phyloP scores from a whole-genome alignment of 306 rosid species.

The Vicia faba region DNA sequence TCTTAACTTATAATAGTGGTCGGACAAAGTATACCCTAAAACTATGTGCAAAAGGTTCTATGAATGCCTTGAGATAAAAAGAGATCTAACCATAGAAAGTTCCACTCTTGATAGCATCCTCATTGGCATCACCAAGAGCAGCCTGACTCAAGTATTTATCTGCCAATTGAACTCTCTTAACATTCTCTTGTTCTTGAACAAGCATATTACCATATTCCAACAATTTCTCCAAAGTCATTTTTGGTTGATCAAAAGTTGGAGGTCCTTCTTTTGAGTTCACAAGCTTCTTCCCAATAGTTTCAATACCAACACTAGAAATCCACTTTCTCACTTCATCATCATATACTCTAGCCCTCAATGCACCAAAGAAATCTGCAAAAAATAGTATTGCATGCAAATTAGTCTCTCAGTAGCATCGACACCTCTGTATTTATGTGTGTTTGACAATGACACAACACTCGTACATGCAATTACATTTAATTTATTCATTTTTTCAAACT shows the following conservation, averaged over 20 bases:
- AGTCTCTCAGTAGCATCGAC: background rate
- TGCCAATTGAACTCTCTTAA: conserved; percentile 78
- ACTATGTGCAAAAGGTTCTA: too few species aligned
- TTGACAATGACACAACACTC: too few species aligned
- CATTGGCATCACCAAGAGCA: conserved; percentile 79
- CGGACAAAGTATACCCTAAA: background rate
- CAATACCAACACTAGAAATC: conserved; percentile 56
- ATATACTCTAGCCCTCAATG: conserved; percentile 69
- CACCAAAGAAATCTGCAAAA: conserved; percentile 73
- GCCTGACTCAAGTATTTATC: conserved; percentile 74
- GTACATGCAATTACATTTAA: too few species aligned
- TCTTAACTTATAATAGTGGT: background rate
- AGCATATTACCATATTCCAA: conserved; percentile 75
- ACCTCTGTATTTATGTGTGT: too few species aligned
- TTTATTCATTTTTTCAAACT: too few species aligned
- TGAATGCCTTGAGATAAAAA: conserved; percentile 1
- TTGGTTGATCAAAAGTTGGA: conserved; percentile 69
- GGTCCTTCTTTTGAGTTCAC: conserved; percentile 85
- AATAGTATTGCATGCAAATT: background rate
- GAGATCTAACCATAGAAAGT: conserved; percentile 59
- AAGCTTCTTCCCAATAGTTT: conserved; percentile 54
- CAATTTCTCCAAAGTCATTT: conserved; percentile 56
- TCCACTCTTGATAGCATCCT: conserved; percentile 61
- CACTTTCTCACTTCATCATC: conserved; percentile 83
- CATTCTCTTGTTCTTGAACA: conserved; percentile 77